Evolutionary conservation across 306 rosid species (phyloP), one percentile per base, ranked within the genome.

Genomic region (Luffa aegyptiaca): DNA sequence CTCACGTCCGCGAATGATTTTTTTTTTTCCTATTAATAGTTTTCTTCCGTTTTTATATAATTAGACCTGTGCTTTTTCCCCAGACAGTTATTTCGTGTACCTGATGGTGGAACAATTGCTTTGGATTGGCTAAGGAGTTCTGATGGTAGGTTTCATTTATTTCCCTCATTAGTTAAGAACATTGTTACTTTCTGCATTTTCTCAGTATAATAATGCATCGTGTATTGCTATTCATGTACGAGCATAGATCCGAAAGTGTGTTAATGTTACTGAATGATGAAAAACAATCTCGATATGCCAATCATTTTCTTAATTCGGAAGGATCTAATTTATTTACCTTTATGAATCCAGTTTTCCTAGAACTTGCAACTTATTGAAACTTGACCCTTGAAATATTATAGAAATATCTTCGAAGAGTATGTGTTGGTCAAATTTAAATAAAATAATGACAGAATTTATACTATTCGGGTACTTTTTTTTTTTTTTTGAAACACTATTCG

Each of bases 71-170:
- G 51, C 5, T 79, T 52, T 64, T 48, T 51, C 66, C 69, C 59
- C 92, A 90, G 95, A 81, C 95, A 90, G 87, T 68, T 90, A 6
- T 89, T 87, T 62, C 69, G 21, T 49, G 81, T 89, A 76, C 81
- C 90, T 35, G 95, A 90, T 79, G 92, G 92, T 11, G 95, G 95
- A 82, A 90, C 95, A 46, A 71, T 90, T 84, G 95, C 95, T 74
- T 80, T 90, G 88, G 95, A 90, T 83, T 90, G 95, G 95, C 78
- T 90, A 42, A 49, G 57, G 64, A 81, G 76, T 78, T 83, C 80
- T 73, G 91, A 89, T 53, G 95, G 95, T 90, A 87, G 52, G 53
- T 82, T 76, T 21, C 13, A 57, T 56, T 77, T 35, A 76, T 65
- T 65, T 80, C 76, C 76, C 48, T 82, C 65, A 56, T 57, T 14